Base-by-base conservation (phyloP, 371 early-diverging fungal species). In the Zychaea mexicana region DNA sequence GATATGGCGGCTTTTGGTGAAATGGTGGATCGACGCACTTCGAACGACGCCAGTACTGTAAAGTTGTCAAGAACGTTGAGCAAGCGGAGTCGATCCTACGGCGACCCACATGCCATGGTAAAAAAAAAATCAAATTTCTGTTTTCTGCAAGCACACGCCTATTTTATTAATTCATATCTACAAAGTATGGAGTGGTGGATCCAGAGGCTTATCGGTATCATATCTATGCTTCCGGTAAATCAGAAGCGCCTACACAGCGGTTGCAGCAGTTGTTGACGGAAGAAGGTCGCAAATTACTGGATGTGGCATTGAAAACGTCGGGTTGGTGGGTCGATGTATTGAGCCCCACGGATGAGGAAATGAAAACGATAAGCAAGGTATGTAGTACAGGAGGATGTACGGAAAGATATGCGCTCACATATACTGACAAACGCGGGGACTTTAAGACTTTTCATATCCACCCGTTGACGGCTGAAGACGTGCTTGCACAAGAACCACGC, bases 241-340 rank as follows among this genome's bases (percentile, higher is more conserved):
- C 33, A 28, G 32, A 2, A 12, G 55, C 8, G 15, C 31, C 53
- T 33, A 60, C 61, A 7, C 60, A 59, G 27, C 49, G 28, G 42
- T 27, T 72, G 8, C 55, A 63, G 2, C 64, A 76, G 13, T 46
- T 79, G 7, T 53, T 79, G 12, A 64, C 61, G 0, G 75, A 72
- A 47, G 59, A 73, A 62, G 80, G 80, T 0, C 65, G 69, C 21
- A 17, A 57, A 15, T 74, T 74, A 2, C 53, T 88, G 24, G 74
- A 77, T 21, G 66, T 68, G 2, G 74, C 84, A 53, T 68, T 87
- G 15, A 67, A 79, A n/a, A 68, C 77, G 19, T 78, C 78, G 12
- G 85, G 82, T 28, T 97, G 95, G 82, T 96, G 97, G 97, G 71
- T 97, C 8, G 94, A 97, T 72, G 87, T 93, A 2, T 68, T 88